Base-by-base conservation (phyloP, 2,329 filamentous ascomycete species). In the Verticillium albo-atrum region DNA sequence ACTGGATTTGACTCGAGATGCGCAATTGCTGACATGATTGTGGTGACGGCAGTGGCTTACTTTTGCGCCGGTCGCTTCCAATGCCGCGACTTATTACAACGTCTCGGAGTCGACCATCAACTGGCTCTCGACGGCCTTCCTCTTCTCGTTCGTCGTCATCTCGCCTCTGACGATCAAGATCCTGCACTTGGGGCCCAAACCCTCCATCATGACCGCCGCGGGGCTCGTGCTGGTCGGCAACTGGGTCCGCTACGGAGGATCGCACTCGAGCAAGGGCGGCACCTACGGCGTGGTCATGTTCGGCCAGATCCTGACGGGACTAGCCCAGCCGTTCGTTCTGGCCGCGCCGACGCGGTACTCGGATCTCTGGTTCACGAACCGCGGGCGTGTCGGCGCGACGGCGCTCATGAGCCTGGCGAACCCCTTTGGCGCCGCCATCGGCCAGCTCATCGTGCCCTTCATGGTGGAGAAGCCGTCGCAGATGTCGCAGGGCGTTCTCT, bases 241-340 rank as follows among this genome's bases (percentile, higher is more conserved):
- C 75, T 97, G 95, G 93, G 83, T 98, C 65, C 89, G 93, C 57
- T 96, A 91, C 77, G 91, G 84, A 2, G 91, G 91, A 58, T 87
- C 80, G 10, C 68, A 76, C 64, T 70, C 73, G 23, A 68, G 70
- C 78, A 51, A 75, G 73, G 66, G 84, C 26, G 90, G 89, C 55
- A 82, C 79, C 65, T 96, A 90, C 69, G 87, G 87, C 50, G 81
- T 90, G 52, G 88, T 92, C 62, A 91, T 98, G 89, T 88, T 96
- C 66, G 94, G 94, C 4, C 94, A 98, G 77, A 89, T 98, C 71
- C 73, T 99, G 61, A 92, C 90, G 57, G 95, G 94, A 1, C 81
- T 97, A 42, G 88, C 92, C 1, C 95, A 99, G 71, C 93, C 95
- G 0, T 98, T 98, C 72, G 91, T 96, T 14, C 84, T 98, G 10